Conservation (phyloP, 306 rosid genomes). For the Inga laurina region DNA sequence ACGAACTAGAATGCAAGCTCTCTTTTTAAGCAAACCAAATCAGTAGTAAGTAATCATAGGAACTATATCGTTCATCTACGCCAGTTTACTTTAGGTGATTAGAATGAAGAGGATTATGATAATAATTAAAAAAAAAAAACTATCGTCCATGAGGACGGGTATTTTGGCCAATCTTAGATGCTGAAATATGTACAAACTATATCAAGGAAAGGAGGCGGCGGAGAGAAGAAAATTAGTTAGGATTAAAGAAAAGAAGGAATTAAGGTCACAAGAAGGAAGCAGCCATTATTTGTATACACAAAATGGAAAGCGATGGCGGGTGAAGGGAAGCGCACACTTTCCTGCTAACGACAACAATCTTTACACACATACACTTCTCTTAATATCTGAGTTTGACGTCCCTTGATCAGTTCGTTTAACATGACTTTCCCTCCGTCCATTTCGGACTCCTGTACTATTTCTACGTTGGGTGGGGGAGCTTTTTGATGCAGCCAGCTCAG, state of each 20-base stretch:
- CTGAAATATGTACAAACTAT: not conserved
- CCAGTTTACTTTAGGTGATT: not conserved
- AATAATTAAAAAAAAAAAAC: too few relatives aligned
- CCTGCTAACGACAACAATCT: slow-evolving; percentile 37
- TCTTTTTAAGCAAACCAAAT: not conserved
- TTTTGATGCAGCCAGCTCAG: slow-evolving; percentile 76
- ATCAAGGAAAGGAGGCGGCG: not conserved
- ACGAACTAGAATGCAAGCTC: too few relatives aligned
- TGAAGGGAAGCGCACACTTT: slow-evolving; percentile 39
- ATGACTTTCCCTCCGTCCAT: slow-evolving; percentile 75
- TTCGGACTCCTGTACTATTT: slow-evolving; percentile 49
- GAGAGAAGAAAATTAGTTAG: not conserved
- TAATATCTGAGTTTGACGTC: slow-evolving; percentile 55
- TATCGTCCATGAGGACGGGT: not conserved
- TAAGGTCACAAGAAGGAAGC: slow-evolving; percentile 24
- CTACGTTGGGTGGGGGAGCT: slow-evolving; percentile 72
- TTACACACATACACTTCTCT: slow-evolving; percentile 54
- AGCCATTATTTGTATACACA: slow-evolving; percentile 39
- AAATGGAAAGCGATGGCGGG: slow-evolving; percentile 27
- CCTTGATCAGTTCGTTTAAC: slow-evolving; percentile 67
- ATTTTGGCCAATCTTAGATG: not conserved
- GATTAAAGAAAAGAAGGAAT: slow-evolving; percentile 11
- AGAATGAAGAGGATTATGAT: too few relatives aligned
- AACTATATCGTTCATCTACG: not conserved
- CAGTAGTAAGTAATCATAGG: not conserved